Conservation (phyloP, 768 basidiomycete species). For the Crassisporium funariophilum region DNA sequence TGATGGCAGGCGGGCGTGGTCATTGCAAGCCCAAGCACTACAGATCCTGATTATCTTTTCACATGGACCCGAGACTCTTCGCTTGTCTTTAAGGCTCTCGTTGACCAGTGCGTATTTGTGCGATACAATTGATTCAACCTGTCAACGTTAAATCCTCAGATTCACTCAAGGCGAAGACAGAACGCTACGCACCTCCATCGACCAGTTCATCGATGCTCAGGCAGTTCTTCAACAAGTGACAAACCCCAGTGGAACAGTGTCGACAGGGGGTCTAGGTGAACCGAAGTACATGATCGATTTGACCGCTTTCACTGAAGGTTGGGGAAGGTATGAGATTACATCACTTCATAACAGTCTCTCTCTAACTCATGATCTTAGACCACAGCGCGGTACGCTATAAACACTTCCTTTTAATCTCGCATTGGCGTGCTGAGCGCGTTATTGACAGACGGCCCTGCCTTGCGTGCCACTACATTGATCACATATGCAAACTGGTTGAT, state of each 20-base stretch:
- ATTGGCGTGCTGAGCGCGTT: not conserved
- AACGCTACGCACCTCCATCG: constrained; percentile 52
- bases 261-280: constrained; percentile 77
- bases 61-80: constrained; percentile 80
- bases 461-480: constrained; percentile 70
- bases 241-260: constrained; percentile 69
- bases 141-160: constrained; percentile 41
- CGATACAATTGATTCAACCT: constrained; percentile 37
- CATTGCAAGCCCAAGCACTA: constrained; percentile 56
- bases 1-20: constrained; percentile 60
- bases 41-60: constrained; percentile 66
- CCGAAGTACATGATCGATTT: constrained; percentile 75
- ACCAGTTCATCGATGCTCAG: constrained; percentile 61
- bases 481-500: constrained; percentile 72
- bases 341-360: not conserved
- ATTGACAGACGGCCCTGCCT: constrained; percentile 71
- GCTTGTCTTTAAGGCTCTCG: constrained; percentile 60
- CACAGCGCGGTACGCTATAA: constrained; percentile 56
- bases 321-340: constrained; percentile 43
- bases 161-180: constrained; percentile 56
- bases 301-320: constrained; percentile 58
- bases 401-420: not conserved
- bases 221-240: constrained; percentile 59
- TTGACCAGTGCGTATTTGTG: constrained; percentile 44
- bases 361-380: constrained; percentile 38